phyloP scores from a whole-genome alignment of 2,329 filamentous ascomycete species.

The Claviceps sp. region DNA sequence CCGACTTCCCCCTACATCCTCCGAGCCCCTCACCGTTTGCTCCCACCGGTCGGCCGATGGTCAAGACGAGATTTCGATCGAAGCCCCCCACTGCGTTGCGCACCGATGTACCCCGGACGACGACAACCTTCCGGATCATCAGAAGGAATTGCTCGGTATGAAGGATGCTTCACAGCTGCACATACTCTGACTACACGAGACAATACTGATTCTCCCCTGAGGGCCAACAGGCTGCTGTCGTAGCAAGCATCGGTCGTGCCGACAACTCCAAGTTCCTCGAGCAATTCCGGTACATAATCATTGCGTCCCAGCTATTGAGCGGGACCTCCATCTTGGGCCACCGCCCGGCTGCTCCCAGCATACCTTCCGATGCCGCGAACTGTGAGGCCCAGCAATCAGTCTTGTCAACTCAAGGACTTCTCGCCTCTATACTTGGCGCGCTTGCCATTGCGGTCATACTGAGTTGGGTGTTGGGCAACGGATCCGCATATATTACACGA shows the following conservation, averaged over 20 bases:
- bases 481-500: constrained; percentile 39
- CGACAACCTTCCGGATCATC: constrained; percentile 29
- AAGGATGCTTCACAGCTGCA: neutral
- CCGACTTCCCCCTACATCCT: constrained; percentile 28
- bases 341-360: constrained; percentile 12
- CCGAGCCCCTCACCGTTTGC: constrained; percentile 39
- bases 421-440: constrained; percentile 38
- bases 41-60: constrained; percentile 40
- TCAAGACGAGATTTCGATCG: constrained; percentile 39
- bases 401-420: constrained; percentile 29
- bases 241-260: constrained; percentile 56
- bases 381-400: constrained; percentile 14
- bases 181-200: neutral
- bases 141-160: constrained; percentile 39
- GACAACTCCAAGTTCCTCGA: constrained; percentile 82
- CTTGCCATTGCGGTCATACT: constrained; percentile 56
- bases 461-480: constrained; percentile 51
- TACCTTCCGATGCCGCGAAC: constrained; percentile 6
- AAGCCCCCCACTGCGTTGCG: constrained; percentile 30
- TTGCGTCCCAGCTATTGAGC: constrained; percentile 78
- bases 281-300: constrained; percentile 84
- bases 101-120: constrained; percentile 21
- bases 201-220: neutral
- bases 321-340: constrained; percentile 43
- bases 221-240: constrained; percentile 47